Evolutionary conservation across 2,329 filamentous ascomycete species (phyloP).

Genomic region (Lizonia empirigonia): DNA sequence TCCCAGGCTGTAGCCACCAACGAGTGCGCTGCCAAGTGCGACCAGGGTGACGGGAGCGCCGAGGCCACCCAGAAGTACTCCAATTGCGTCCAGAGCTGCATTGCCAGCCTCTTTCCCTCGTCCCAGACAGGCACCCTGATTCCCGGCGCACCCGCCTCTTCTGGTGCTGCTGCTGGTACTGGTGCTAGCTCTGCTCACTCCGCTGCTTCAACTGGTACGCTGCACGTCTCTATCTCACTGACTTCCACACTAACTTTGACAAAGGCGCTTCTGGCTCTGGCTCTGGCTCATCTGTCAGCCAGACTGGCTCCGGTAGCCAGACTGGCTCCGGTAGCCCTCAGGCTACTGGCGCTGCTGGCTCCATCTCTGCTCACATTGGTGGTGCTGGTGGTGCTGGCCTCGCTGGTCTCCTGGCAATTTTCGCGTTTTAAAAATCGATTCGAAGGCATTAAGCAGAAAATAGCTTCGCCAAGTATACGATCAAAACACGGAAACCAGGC

Average conservation of each 20-base stretch:
- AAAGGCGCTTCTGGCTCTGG: conserved; percentile 14
- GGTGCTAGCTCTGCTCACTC: conserved; percentile 16
- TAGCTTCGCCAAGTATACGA: neutral
- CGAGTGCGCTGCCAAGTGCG: conserved; percentile 58
- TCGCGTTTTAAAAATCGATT: conserved; percentile 42
- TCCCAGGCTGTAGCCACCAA: conserved; percentile 57
- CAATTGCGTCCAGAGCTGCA: conserved; percentile 57
- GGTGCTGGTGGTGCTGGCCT: conserved; percentile 45
- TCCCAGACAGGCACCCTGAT: conserved; percentile 36
- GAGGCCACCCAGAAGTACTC: conserved; percentile 54
- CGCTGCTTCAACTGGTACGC: conserved; percentile 27
- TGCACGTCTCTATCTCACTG: neutral
- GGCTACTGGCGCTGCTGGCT: conserved; percentile 40
- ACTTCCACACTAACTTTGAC: neutral
- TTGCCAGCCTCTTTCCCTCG: conserved; percentile 56
- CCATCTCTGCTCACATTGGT: conserved; percentile 37
- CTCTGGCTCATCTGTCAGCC: conserved; percentile 18
- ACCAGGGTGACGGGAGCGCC: conserved; percentile 58
- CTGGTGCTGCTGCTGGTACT: conserved; percentile 24
- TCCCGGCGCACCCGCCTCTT: conserved; percentile 29
- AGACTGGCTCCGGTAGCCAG: conserved; percentile 28
- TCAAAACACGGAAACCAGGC: conserved; percentile 15
- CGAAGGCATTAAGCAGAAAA: neutral
- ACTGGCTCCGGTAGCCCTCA: conserved; percentile 27
- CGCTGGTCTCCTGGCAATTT: conserved; percentile 46